phyloP scores from a whole-genome alignment of 2,329 filamentous ascomycete species.

The Fusarium armeniacum region DNA sequence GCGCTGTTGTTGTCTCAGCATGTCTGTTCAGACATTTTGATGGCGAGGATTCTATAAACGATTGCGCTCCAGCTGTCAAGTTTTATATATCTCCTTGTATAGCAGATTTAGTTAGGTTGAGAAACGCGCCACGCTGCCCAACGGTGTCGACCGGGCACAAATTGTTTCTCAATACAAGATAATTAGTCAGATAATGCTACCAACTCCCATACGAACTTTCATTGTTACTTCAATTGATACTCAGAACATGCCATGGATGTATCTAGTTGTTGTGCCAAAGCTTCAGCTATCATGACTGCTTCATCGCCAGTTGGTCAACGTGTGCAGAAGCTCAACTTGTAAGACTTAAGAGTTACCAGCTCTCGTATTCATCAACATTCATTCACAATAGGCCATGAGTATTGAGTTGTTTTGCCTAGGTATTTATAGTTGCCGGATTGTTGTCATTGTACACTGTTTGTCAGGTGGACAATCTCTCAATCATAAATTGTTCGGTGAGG shows the following conservation, averaged over 20 bases:
- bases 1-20: background rate
- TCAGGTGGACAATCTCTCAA: background rate
- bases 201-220: too few relatives aligned
- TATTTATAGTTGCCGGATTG: too few relatives aligned
- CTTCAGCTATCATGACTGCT: background rate
- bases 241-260: too few relatives aligned
- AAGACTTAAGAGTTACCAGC: background rate
- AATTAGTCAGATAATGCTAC: too few relatives aligned
- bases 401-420: too few relatives aligned
- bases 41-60: too few relatives aligned
- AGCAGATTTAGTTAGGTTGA: background rate
- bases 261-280: too few relatives aligned
- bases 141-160: too few relatives aligned
- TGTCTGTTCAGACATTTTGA: background rate
- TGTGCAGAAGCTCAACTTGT: background rate
- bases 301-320: background rate
- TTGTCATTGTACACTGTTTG: background rate
- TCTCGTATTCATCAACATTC: background rate
- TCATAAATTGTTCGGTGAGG: fast-evolving
- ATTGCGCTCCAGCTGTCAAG: background rate
- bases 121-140: too few relatives aligned
- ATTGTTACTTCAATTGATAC: too few relatives aligned
- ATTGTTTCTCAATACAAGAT: too few relatives aligned
- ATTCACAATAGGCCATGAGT: too few relatives aligned
- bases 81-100: background rate